These are phyloP conservation scores for Babesia gibsoni DNA, from an alignment of 169 alveolate genomes.

Conservation along the genomic window DNA sequence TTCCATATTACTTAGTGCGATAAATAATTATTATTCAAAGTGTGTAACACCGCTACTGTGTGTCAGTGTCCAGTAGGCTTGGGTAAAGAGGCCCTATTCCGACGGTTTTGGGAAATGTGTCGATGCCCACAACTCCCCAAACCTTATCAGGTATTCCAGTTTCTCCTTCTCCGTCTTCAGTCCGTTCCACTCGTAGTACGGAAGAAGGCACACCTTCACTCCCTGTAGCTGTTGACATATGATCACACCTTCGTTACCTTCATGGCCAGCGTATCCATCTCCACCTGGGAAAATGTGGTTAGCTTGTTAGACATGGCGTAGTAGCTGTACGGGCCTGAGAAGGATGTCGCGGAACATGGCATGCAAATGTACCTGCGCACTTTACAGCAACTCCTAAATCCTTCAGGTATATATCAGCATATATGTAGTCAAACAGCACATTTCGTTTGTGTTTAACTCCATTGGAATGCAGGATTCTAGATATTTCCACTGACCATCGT, in stretches of 20 bases:
- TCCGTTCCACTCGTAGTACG: conserved; percentile 62
- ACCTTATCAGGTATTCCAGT: conserved; percentile 19
- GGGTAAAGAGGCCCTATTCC: no score
- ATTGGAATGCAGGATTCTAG: conserved; percentile 45
- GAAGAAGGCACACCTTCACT: conserved; percentile 29
- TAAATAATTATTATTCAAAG: no score
- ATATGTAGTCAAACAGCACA: conserved; percentile 62
- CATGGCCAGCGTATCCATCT: conserved; percentile 30
- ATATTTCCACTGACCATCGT: conserved; percentile 73
- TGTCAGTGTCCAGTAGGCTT: no score
- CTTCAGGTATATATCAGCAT: conserved; percentile 70
- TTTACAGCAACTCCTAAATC: conserved; percentile 59
- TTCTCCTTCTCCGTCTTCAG: conserved; percentile 53
- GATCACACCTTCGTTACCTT: conserved; percentile 14
- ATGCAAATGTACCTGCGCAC: conserved; percentile 55
- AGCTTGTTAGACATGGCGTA: conserved; percentile 64
- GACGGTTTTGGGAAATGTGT: background rate
- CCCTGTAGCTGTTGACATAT: conserved; percentile 12
- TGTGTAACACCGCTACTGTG: no score
- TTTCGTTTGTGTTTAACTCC: conserved; percentile 65
- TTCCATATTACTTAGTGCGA: no score
- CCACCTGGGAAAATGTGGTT: conserved; percentile 43
- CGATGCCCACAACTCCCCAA: conserved; percentile 36
- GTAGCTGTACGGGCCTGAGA: conserved; percentile 75
- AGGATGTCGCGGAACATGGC: background rate